Base-by-base conservation (phyloP, 1,284 basidiomycete species). In the Retiboletus flavoniger region DNA sequence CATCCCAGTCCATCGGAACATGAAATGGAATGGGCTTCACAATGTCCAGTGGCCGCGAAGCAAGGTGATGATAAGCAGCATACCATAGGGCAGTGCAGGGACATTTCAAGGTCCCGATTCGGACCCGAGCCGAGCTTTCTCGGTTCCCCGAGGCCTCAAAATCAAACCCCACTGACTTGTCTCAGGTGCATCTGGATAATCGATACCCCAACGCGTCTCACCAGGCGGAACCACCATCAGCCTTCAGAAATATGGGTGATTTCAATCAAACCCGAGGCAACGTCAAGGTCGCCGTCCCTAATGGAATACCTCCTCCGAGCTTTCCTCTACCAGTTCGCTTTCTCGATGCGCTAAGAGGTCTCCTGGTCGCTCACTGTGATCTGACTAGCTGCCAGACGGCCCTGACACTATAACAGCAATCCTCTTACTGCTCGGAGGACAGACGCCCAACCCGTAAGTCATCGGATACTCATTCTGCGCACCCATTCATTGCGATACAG, bases 371-470 rank as follows among this genome's bases (percentile, higher is more conserved):
- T 62, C 16, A 60, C 43, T 17, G 28, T 26, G 36, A 50, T 56
- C 52, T 17, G 38, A 39, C n/a, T 26, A 82, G 79, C 73, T 76
- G 35, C 81, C 81, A 38, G 76, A 82, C 56, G 72, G 63, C 24
- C 73, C 79, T 11, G 82, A 84, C 40, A 75, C 74, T 54, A 79
- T 87, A 60, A 87, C 84, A 0, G 72, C 73, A 31, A 85, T 84
- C 61, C 62, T 82, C 35, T 63, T 78, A 48, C 76, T 78, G 52
- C 71, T 84, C 35, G 69, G 78, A 19, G 34, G 19, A 14, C 44
- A 35, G 44, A 21, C 44, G 19, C 44, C 44, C 44, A 21, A 45
- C 14, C 44, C 44, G 44, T 45, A 21, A 45, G 44, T 35, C 44
- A n/a, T 16, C 44, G 3, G 4, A 46, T 19, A 2, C 3, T 13